A percentile compares a stretch with the other conserved stretches of the same genome.
These are phyloP conservation scores for Pyrus communis DNA, from an alignment of 306 rosid genomes.

Conservation along the genomic window DNA sequence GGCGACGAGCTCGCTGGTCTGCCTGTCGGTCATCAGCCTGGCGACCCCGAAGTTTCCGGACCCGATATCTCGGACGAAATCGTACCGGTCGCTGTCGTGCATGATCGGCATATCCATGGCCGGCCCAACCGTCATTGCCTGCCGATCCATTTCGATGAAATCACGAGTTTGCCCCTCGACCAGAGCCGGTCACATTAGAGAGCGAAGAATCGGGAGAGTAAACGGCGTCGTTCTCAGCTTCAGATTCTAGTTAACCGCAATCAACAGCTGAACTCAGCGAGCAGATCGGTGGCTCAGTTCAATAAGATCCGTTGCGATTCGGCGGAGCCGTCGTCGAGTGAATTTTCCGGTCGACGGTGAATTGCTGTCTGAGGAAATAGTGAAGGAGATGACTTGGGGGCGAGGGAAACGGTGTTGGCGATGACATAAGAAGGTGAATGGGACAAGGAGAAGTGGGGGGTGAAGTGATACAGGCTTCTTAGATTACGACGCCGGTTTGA, in stretches of 20 bases:
- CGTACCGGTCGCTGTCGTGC: conserved; percentile 92
- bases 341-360: conserved; percentile 17
- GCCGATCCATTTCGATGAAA: conserved; percentile 54
- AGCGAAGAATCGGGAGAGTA: background rate
- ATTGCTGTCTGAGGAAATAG: background rate
- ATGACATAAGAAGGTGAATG: conserved; percentile 6
- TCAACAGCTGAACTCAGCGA: background rate
- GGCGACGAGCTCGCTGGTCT: conserved; percentile 77
- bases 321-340: background rate
- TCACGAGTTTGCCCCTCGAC: conserved; percentile 8
- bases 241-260: background rate
- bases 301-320: conserved; percentile 15
- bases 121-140: conserved; percentile 60
- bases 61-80: conserved; percentile 75
- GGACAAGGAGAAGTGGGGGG: conserved; percentile 1
- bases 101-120: conserved; percentile 76
- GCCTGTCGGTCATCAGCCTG: conserved; percentile 82
- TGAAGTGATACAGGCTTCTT: background rate
- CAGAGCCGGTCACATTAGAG: conserved; percentile 34
- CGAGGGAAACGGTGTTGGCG: background rate
- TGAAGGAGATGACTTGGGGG: background rate
- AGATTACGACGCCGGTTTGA: conserved; percentile 25
- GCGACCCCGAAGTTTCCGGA: conserved; percentile 91
- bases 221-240: background rate
- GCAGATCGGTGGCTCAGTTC: conserved; percentile 1